Evolutionary conservation across 768 basidiomycete species (phyloP).

Genomic region (Hericium erinaceus): DNA sequence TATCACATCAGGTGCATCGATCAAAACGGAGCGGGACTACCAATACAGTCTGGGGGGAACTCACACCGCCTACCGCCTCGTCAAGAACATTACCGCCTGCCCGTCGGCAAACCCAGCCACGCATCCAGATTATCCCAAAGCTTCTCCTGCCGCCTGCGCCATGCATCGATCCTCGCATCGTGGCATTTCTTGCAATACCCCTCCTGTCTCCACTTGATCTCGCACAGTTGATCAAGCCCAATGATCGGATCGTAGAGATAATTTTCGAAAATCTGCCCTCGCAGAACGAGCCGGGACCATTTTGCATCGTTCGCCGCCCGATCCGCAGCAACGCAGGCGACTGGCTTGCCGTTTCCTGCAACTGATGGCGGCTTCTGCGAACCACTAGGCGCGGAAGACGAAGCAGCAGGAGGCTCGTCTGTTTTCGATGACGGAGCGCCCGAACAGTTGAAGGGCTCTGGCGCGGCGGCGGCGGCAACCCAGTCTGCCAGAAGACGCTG

Average conservation of each 20-base stretch:
- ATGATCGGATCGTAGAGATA: conserved; percentile 26
- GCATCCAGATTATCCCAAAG: conserved; percentile 8
- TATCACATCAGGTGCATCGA: too few species aligned
- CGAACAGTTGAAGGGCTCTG: conserved; percentile 12
- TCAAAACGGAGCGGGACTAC: too few species aligned
- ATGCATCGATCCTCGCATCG: conserved; percentile 18
- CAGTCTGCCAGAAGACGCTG: conserved; percentile 17
- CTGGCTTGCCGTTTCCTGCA: too few species aligned
- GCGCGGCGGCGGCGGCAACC: conserved; percentile 12
- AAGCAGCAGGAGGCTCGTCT: not conserved
- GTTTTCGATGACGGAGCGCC: not conserved
- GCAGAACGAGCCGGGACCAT: conserved; percentile 14
- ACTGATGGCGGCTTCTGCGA: not conserved
- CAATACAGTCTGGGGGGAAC: too few species aligned
- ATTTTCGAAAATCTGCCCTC: conserved; percentile 19
- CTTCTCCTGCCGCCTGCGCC: conserved; percentile 16
- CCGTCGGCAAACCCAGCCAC: conserved; percentile 6
- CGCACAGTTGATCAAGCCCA: conserved; percentile 25
- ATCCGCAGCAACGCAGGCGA: conserved; percentile 8
- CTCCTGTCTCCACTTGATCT: conserved; percentile 20
- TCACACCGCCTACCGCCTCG: too few species aligned
- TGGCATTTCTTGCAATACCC: conserved; percentile 30
- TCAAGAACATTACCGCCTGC: too few species aligned
- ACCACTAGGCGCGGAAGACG: not conserved
- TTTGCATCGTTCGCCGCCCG: conserved; percentile 1